phyloP scores from a whole-genome alignment of 768 basidiomycete species.

The Chalciporus chontae region DNA sequence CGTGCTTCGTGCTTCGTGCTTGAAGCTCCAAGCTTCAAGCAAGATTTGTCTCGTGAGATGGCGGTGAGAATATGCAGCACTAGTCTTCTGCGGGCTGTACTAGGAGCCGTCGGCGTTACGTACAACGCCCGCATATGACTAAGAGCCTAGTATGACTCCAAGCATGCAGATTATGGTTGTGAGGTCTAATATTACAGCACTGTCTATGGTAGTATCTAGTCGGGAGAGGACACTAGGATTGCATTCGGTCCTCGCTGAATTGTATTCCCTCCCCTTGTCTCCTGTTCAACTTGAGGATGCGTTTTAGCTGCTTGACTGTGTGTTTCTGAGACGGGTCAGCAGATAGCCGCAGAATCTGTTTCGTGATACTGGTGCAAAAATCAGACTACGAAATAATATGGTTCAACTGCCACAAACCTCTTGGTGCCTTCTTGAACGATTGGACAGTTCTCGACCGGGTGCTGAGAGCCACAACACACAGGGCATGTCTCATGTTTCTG shows the following conservation, averaged over 20 bases:
- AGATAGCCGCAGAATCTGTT: constrained; percentile 44
- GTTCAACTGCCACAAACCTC: constrained; percentile 38
- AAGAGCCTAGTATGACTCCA: too few relatives aligned
- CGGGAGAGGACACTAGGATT: background rate
- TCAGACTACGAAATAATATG: constrained; percentile 2
- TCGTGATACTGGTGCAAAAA: constrained; percentile 35
- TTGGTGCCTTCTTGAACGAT: constrained; percentile 47
- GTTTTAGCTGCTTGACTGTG: constrained; percentile 37
- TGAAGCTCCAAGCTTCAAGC: constrained; percentile 2
- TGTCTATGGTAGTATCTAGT: constrained; percentile 4
- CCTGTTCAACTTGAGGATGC: constrained; percentile 36
- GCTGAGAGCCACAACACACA: constrained; percentile 46
- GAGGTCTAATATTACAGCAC: constrained; percentile 17
- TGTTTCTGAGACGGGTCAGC: constrained; percentile 33
- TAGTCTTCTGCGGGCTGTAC: background rate
- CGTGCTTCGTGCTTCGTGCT: constrained; percentile 1
- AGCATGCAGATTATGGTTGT: too few relatives aligned
- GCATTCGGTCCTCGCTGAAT: constrained; percentile 2
- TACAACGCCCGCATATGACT: background rate
- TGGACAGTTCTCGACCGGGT: constrained; percentile 54
- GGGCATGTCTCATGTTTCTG: constrained; percentile 39
- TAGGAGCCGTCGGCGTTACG: background rate
- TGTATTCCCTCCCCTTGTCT: constrained; percentile 9
- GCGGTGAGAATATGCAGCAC: constrained; percentile 18
- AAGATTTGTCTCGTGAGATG: constrained; percentile 13